A percentile compares a stretch with the other conserved stretches of the same genome.
Evolutionary conservation across 169 alveolate genomes (phyloP).

Genomic region (Babesia ovis): DNA sequence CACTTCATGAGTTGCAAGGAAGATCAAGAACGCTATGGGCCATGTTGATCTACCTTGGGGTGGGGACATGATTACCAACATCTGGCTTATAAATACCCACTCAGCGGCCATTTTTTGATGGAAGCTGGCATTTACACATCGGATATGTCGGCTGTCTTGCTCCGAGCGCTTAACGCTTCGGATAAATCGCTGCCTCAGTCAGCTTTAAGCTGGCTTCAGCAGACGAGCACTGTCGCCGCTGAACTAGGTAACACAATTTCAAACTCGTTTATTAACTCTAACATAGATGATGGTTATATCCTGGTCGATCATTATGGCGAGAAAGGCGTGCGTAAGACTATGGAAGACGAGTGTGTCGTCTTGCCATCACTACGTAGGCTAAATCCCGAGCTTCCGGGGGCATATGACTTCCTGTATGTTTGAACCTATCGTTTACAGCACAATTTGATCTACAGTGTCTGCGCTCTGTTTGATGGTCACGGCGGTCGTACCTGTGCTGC

Average conservation of each 20-base stretch:
- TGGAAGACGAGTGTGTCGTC: slow-evolving; percentile 78
- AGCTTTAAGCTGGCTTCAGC: slow-evolving; percentile 35
- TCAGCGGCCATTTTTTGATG: neutral
- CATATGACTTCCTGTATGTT: slow-evolving; percentile 69
- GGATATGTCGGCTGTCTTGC: slow-evolving; percentile 34
- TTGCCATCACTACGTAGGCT: slow-evolving; percentile 54
- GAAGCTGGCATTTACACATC: neutral
- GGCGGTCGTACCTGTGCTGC: slow-evolving; percentile 74
- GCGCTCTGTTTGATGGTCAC: slow-evolving; percentile 77
- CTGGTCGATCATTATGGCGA: slow-evolving; percentile 72
- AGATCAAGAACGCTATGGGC: slow-evolving; percentile 75
- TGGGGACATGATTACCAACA: slow-evolving; percentile 1
- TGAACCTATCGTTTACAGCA: neutral
- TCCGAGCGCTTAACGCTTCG: slow-evolving; percentile 43
- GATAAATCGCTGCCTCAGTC: slow-evolving; percentile 55
- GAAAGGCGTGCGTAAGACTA: slow-evolving; percentile 75
- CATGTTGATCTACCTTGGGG: slow-evolving; percentile 31
- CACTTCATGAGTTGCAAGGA: slow-evolving; percentile 75
- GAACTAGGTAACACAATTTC: slow-evolving; percentile 24
- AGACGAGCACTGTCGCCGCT: slow-evolving; percentile 26
- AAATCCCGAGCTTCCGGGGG: slow-evolving; percentile 59
- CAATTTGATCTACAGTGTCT: slow-evolving; percentile 42
- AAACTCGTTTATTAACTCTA: neutral
- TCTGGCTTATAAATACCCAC: neutral
- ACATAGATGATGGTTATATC: slow-evolving; percentile 48